Evolutionary conservation across 2,329 filamentous ascomycete genomes (phyloP).

Genomic region (Teratosphaeria pseudoeucalypti): DNA sequence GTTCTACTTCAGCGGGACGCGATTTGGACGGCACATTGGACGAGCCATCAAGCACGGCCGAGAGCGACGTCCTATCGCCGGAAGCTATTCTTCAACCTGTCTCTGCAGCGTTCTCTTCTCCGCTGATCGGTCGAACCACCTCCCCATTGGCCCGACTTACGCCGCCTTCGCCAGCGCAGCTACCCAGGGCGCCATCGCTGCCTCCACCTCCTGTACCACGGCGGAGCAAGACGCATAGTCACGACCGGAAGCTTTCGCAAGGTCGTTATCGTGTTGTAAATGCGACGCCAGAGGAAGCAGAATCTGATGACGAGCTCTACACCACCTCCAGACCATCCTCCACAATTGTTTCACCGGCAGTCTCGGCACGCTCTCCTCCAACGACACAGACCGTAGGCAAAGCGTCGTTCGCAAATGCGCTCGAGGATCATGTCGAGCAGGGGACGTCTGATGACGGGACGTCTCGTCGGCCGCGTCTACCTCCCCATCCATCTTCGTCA

Average conservation of each 20-base stretch:
- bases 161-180: background rate
- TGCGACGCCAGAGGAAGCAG: background rate
- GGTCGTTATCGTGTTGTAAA: background rate
- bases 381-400: background rate
- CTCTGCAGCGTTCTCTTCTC: background rate
- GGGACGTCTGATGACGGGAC: background rate
- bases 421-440: background rate
- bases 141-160: background rate
- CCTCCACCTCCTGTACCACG: background rate
- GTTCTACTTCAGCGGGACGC: background rate
- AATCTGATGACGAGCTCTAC: constrained; percentile 2
- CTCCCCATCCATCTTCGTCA: background rate
- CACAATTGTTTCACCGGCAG: background rate
- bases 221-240: background rate
- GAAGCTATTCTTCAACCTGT: background rate
- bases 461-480: background rate
- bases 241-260: background rate
- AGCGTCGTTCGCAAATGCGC: background rate
- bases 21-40: background rate
- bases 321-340: background rate
- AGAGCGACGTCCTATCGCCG: background rate
- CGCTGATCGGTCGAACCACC: background rate
- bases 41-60: background rate
- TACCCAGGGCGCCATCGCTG: background rate
- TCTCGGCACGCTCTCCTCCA: background rate